Conservation (phyloP, 1,284 basidiomycete genomes). For the Leccinum fallax region DNA sequence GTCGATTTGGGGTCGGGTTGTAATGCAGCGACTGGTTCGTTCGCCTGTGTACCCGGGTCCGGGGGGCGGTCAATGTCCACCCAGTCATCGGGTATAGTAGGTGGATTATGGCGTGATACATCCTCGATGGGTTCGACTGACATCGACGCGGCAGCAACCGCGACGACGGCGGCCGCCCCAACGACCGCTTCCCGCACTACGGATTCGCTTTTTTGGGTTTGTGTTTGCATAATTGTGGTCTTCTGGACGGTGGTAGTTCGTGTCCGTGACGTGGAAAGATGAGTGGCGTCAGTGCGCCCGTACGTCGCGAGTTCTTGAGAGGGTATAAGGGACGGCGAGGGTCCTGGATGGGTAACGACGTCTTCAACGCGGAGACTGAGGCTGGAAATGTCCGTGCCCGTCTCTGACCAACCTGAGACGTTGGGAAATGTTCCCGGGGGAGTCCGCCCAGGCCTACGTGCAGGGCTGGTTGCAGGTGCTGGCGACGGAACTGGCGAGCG, state of each 20-base stretch:
- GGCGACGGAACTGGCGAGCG: constrained; percentile 23
- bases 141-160: constrained; percentile 1
- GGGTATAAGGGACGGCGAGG: constrained; percentile 35
- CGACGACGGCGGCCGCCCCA: background rate
- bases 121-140: constrained; percentile 14
- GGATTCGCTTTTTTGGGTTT: constrained; percentile 1
- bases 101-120: constrained; percentile 18
- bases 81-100: constrained; percentile 34
- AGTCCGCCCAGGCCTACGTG: constrained; percentile 28
- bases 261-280: constrained; percentile 8
- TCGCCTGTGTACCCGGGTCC: constrained; percentile 3
- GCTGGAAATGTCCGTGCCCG: constrained; percentile 26
- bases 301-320: constrained; percentile 20
- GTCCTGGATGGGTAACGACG: constrained; percentile 18
- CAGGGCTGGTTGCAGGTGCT: constrained; percentile 13
- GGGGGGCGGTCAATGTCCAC: constrained; percentile 24
- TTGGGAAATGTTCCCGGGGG: constrained; percentile 33
- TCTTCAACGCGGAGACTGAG: constrained; percentile 11
- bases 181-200: constrained; percentile 4
- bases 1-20: constrained; percentile 10
- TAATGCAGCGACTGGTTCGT: constrained; percentile 9
- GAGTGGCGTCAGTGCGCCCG: constrained; percentile 16
- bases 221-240: constrained; percentile 7
- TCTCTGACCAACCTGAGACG: constrained; percentile 36
- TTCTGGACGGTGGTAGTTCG: constrained; percentile 5